phyloP scores from a whole-genome alignment of 1,284 basidiomycete genomes.

The Moesziomyces parantarcticus region DNA sequence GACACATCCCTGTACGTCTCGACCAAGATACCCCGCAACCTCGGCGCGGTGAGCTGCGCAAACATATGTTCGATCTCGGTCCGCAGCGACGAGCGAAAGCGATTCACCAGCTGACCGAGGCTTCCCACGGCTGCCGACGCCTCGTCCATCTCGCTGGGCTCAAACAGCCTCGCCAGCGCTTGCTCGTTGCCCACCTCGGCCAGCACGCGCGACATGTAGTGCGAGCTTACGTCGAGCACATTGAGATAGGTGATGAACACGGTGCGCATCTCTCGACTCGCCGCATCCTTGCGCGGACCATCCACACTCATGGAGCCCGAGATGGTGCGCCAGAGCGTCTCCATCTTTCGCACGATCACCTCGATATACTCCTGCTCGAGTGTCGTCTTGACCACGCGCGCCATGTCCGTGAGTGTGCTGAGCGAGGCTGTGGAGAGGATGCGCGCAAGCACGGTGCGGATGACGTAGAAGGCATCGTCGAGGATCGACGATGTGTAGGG shows the following conservation, averaged over 20 bases:
- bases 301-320: constrained; percentile 60
- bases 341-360: constrained; percentile 62
- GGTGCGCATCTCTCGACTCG: constrained; percentile 61
- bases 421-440: constrained; percentile 57
- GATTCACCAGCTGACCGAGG: constrained; percentile 22
- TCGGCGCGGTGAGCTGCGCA: constrained; percentile 87
- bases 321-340: constrained; percentile 55
- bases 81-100: constrained; percentile 69
- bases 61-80: constrained; percentile 91
- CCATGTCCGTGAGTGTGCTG: constrained; percentile 38
- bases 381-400: constrained; percentile 33
- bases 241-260: constrained; percentile 64
- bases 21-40: constrained; percentile 80
- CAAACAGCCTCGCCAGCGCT: constrained; percentile 39
- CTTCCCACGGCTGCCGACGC: constrained; percentile 17
- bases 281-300: constrained; percentile 63
- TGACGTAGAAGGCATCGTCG: constrained; percentile 66
- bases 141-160: constrained; percentile 16
- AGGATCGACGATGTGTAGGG: constrained; percentile 62
- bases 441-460: constrained; percentile 59
- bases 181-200: constrained; percentile 43
- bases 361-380: constrained; percentile 63
- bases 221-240: constrained; percentile 56
- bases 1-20: constrained; percentile 90
- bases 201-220: constrained; percentile 58